phyloP scores from a whole-genome alignment of 1,139 yeast species.

The Candida glucosophila region DNA sequence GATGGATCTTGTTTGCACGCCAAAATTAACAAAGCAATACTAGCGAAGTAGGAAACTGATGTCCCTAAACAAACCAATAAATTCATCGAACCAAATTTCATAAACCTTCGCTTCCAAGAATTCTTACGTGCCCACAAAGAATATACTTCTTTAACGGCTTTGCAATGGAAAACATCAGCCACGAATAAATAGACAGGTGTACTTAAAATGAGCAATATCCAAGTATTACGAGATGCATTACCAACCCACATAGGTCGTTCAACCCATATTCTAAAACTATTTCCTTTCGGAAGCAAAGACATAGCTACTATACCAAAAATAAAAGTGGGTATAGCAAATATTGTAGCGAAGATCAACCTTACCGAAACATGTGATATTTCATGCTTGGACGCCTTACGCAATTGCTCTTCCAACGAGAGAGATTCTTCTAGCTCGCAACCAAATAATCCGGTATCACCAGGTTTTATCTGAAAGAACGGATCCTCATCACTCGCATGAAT shows the following conservation, averaged over 20 bases:
- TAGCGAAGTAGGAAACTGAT: constrained; percentile 60
- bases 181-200: constrained; percentile 72
- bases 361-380: constrained; percentile 41
- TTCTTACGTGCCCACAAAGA: constrained; percentile 51
- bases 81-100: constrained; percentile 74
- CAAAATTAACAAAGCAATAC: constrained; percentile 47
- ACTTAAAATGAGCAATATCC: constrained; percentile 57
- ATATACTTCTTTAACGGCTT: constrained; percentile 51
- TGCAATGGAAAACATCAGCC: constrained; percentile 63
- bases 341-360: constrained; percentile 41
- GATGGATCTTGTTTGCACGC: constrained; percentile 34
- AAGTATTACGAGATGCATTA: constrained; percentile 51
- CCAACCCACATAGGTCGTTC: constrained; percentile 61
- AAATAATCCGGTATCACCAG: constrained; percentile 26
- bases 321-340: constrained; percentile 61
- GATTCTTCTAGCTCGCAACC: constrained; percentile 49
- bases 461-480: constrained; percentile 15
- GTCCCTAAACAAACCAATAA: constrained; percentile 67
- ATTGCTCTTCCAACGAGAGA: constrained; percentile 55
- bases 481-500: constrained; percentile 25
- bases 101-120: constrained; percentile 46
- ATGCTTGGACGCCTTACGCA: constrained; percentile 38
- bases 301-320: constrained; percentile 61
- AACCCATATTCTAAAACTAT: constrained; percentile 42
- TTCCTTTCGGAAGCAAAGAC: constrained; percentile 44